A percentile compares a stretch with the other conserved stretches of the same genome.
Conservation (phyloP, 148 eudicot species). For the Camellia sinensis region DNA sequence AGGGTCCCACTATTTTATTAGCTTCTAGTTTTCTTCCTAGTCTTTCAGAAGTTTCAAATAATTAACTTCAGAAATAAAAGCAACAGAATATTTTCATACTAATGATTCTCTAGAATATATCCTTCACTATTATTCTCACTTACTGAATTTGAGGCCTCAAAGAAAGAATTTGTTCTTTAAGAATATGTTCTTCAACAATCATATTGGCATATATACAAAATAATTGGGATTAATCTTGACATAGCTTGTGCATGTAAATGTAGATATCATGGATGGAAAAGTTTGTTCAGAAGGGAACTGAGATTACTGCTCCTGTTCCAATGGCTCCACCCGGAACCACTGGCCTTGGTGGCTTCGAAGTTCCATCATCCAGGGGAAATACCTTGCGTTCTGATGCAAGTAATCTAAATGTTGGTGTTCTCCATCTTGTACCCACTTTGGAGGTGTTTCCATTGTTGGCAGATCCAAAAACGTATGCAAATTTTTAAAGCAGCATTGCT, state of each 20-base stretch:
- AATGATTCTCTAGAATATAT: slow-evolving; percentile 15
- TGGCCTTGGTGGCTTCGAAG: slow-evolving; percentile 98
- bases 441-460: slow-evolving; percentile 89
- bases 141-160: neutral
- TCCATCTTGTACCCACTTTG: slow-evolving; percentile 90
- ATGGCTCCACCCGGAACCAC: slow-evolving; percentile 80
- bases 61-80: slow-evolving; percentile 3
- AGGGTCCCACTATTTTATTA: neutral
- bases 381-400: slow-evolving; percentile 91
- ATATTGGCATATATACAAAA: slow-evolving; percentile 18
- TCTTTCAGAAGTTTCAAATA: neutral
- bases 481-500: slow-evolving; percentile 12
- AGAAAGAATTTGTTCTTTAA: slow-evolving; percentile 9
- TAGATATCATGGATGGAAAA: slow-evolving; percentile 99
- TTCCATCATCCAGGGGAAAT: slow-evolving; percentile 85
- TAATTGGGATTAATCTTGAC: neutral
- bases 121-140: slow-evolving; percentile 2
- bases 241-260: slow-evolving; percentile 16
- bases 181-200: slow-evolving; percentile 11
- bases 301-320: slow-evolving; percentile 92
- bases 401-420: slow-evolving; percentile 90
- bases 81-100: neutral
- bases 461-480: slow-evolving; percentile 73
- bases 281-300: slow-evolving; percentile 89
- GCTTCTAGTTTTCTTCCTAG: neutral